phyloP scores from a whole-genome alignment of 2,329 filamentous ascomycete genomes.

The Macrophomina pseudophaseolina region DNA sequence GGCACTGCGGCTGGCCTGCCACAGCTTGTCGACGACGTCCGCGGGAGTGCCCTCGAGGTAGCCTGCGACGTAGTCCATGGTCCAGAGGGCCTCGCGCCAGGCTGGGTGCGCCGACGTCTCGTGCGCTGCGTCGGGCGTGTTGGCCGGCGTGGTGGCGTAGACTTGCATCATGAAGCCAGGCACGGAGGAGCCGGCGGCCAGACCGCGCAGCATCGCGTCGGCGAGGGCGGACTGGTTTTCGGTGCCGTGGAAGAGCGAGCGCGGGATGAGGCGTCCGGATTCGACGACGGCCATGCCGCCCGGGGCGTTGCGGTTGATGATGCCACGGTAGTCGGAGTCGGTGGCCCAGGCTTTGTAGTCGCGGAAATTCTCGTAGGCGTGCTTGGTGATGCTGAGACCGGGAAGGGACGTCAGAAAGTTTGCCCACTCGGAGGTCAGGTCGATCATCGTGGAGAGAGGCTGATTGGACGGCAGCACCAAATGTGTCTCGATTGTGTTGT shows the following conservation, averaged over 20 bases:
- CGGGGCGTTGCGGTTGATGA: conserved; percentile 40
- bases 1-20: conserved; percentile 33
- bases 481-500: conserved; percentile 39
- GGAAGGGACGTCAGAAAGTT: conserved; percentile 40
- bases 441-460: conserved; percentile 33
- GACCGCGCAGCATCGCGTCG: conserved; percentile 36
- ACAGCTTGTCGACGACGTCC: background rate
- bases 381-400: conserved; percentile 39
- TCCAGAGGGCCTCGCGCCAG: conserved; percentile 42
- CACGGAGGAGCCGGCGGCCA: conserved; percentile 32
- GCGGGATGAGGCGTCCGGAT: conserved; percentile 41
- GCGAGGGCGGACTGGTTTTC: conserved; percentile 32
- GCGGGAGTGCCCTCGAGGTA: conserved; percentile 37
- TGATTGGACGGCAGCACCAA: conserved; percentile 39
- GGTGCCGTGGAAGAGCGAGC: conserved; percentile 36
- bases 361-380: conserved; percentile 39
- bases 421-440: conserved; percentile 38
- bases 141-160: conserved; percentile 42
- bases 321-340: conserved; percentile 35
- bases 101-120: conserved; percentile 40
- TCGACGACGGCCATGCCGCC: conserved; percentile 42
- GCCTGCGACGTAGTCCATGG: conserved; percentile 29
- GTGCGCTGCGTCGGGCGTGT: conserved; percentile 37
- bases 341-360: conserved; percentile 40
- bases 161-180: conserved; percentile 33